Conservation (phyloP, 352 stramenopile species). For the Phytophthora hibernalis region DNA sequence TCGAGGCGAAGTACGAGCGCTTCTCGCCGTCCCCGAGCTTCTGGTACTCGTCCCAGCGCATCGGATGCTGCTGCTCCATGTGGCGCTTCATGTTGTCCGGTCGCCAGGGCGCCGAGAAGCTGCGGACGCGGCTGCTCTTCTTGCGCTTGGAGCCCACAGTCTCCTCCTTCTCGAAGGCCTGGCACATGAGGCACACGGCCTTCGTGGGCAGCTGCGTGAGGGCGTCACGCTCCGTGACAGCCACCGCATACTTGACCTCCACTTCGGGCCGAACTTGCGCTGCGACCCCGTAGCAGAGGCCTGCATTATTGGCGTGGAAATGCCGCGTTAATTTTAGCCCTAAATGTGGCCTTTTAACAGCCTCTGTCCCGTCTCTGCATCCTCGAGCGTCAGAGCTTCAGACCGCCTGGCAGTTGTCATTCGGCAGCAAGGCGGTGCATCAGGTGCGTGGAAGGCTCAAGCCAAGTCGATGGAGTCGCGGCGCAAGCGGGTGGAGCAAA, state of each 20-base stretch:
- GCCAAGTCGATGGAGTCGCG: constrained; percentile 38
- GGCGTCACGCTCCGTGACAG: constrained; percentile 31
- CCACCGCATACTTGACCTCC: constrained; percentile 40
- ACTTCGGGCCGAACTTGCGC: constrained; percentile 37
- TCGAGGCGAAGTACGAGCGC: constrained; percentile 24
- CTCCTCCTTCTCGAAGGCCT: constrained; percentile 39
- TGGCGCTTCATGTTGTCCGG: constrained; percentile 48
- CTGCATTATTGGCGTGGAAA: too few species aligned
- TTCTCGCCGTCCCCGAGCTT: constrained; percentile 31
- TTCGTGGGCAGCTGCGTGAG: constrained; percentile 24
- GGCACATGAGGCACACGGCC: constrained; percentile 38
- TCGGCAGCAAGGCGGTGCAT: constrained; percentile 12
- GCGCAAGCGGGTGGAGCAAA: constrained; percentile 69
- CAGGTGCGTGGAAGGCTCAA: constrained; percentile 6
- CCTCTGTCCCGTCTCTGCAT: constrained; percentile 2
- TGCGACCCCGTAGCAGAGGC: constrained; percentile 2
- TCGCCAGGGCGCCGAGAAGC: constrained; percentile 40
- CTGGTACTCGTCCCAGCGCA: constrained; percentile 37
- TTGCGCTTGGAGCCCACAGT: constrained; percentile 41
- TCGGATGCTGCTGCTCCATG: constrained; percentile 41
- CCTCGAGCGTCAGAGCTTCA: not conserved
- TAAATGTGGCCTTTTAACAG: too few species aligned
- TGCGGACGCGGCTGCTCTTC: constrained; percentile 35
- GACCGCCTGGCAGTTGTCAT: constrained; percentile 24
- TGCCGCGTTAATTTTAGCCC: too few species aligned